phyloP scores from a whole-genome alignment of 257 asterid genomes.

The Eucommia ulmoides region DNA sequence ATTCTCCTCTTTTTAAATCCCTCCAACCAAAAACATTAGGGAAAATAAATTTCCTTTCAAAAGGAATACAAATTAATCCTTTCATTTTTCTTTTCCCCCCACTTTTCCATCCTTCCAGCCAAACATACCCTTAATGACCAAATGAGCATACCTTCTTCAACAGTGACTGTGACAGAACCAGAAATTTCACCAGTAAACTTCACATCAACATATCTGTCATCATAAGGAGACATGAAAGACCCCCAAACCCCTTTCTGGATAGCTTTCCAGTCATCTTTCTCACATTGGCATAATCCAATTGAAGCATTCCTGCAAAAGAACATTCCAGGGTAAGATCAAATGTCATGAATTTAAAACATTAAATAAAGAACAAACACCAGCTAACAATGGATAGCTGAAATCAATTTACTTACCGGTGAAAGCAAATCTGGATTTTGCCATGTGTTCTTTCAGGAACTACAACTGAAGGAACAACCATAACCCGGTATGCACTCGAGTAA shows the following conservation, averaged over 20 bases:
- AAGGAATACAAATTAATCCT: too few species aligned
- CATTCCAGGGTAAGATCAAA: too few species aligned
- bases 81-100: too few species aligned
- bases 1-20: too few species aligned
- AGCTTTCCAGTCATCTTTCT: neutral
- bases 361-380: too few species aligned
- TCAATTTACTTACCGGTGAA: neutral
- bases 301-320: neutral
- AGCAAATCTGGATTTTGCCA: neutral
- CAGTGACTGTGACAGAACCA: neutral
- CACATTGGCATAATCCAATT: neutral
- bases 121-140: neutral
- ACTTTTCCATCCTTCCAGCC: too few species aligned
- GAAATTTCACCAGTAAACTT: neutral
- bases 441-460: neutral
- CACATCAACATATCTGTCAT: neutral
- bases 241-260: neutral
- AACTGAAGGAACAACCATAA: neutral
- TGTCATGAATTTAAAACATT: too few species aligned
- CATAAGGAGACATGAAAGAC: neutral
- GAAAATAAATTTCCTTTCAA: too few species aligned
- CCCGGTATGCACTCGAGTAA: neutral
- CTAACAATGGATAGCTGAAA: too few species aligned
- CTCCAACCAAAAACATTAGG: too few species aligned
- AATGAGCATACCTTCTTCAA: neutral